Conservation (phyloP, 306 rosid species). For the Gastrolobium villosum region DNA sequence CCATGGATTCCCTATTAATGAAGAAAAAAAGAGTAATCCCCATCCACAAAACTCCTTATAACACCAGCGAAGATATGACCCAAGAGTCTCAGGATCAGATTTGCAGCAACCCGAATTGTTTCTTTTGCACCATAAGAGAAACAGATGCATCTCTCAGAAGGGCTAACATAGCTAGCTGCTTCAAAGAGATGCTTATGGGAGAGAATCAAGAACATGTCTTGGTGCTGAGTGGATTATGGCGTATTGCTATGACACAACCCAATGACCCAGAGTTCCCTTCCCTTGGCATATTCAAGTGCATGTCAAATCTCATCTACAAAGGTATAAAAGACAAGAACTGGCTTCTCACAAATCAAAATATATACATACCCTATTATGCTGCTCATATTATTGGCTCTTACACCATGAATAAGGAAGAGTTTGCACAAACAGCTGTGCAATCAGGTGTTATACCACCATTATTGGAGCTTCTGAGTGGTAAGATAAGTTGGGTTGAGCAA, state of each 20-base stretch:
- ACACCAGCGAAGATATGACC: constrained; percentile 15
- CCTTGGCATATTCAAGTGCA: constrained; percentile 81
- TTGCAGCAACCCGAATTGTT: constrained; percentile 59
- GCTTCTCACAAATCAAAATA: constrained; percentile 73
- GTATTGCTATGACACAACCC: constrained; percentile 80
- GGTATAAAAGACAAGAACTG: constrained; percentile 56
- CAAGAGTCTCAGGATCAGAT: constrained; percentile 34
- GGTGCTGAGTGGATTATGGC: constrained; percentile 73
- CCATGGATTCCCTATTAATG: constrained; percentile 54
- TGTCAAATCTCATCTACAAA: constrained; percentile 71
- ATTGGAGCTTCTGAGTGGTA: constrained; percentile 70
- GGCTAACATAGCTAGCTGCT: constrained; percentile 52
- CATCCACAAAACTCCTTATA: constrained; percentile 36
- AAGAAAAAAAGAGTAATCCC: constrained; percentile 40
- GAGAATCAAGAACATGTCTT: constrained; percentile 62
- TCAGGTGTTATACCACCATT: constrained; percentile 76
- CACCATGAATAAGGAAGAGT: constrained; percentile 74
- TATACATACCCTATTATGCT: constrained; percentile 85
- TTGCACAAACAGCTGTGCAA: constrained; percentile 67
- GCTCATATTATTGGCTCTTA: constrained; percentile 90
- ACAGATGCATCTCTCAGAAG: constrained; percentile 52
- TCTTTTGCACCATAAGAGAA: constrained; percentile 82
- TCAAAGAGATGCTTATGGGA: constrained; percentile 58
- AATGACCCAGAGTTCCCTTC: constrained; percentile 74
- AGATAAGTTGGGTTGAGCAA: constrained; percentile 82